These are phyloP conservation scores for Zymoseptoria pseudotritici DNA, from an alignment of 2,329 filamentous ascomycete species.

Conservation along the genomic window DNA sequence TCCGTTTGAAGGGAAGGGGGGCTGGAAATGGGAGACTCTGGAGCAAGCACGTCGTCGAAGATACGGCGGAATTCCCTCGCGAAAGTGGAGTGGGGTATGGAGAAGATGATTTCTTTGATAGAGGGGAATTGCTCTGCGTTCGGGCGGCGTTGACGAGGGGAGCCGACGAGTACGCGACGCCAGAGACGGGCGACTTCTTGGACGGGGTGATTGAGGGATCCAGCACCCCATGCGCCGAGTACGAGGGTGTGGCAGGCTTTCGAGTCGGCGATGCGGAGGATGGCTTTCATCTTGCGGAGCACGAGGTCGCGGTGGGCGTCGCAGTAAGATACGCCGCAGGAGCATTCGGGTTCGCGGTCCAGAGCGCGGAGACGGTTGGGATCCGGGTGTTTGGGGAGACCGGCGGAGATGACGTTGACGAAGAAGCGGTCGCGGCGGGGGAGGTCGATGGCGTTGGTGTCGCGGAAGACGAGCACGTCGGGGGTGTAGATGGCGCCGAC, in stretches of 20 bases:
- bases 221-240: slow-evolving; percentile 59
- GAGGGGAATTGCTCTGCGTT: slow-evolving; percentile 37
- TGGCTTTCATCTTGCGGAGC: slow-evolving; percentile 50
- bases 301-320: slow-evolving; percentile 45
- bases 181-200: slow-evolving; percentile 52
- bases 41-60: slow-evolving; percentile 24
- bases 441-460: slow-evolving; percentile 33
- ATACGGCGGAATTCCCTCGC: slow-evolving; percentile 44
- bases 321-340: slow-evolving; percentile 36
- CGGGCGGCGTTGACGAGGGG: slow-evolving; percentile 24
- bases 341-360: slow-evolving; percentile 27
- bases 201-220: slow-evolving; percentile 56
- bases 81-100: slow-evolving; percentile 47
- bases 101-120: slow-evolving; percentile 51
- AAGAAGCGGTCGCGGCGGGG: slow-evolving; percentile 49
- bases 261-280: slow-evolving; percentile 46
- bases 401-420: slow-evolving; percentile 52
- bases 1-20: slow-evolving; percentile 1
- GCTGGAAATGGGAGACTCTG: slow-evolving; percentile 8
- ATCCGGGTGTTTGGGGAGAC: slow-evolving; percentile 54
- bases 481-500: slow-evolving; percentile 49
- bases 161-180: slow-evolving; percentile 35
- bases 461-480: slow-evolving; percentile 54
- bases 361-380: slow-evolving; percentile 28
- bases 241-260: slow-evolving; percentile 46